These are phyloP conservation scores for Pichia sp. DNA, from an alignment of 1,139 yeast species.

Conservation along the genomic window DNA sequence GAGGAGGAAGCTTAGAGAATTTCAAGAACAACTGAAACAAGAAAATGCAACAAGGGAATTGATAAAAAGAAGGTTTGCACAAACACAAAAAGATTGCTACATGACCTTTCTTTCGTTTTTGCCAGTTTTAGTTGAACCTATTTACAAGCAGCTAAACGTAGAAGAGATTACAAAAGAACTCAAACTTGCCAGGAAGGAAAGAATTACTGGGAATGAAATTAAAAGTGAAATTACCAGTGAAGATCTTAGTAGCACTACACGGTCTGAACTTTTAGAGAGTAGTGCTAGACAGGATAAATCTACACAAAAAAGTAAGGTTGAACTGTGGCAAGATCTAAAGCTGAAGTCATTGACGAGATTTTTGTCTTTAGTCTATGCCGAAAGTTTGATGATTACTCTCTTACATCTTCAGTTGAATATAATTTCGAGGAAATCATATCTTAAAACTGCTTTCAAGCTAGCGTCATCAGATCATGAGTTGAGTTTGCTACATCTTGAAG, in stretches of 20 bases:
- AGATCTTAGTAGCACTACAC: slow-evolving; percentile 21
- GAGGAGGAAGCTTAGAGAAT: slow-evolving; percentile 51
- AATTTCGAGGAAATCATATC: slow-evolving; percentile 76
- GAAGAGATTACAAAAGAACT: slow-evolving; percentile 68
- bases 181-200: slow-evolving; percentile 24
- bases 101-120: slow-evolving; percentile 77
- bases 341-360: slow-evolving; percentile 67
- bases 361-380: slow-evolving; percentile 61
- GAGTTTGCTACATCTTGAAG: slow-evolving; percentile 25
- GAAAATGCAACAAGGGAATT: slow-evolving; percentile 78
- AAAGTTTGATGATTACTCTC: slow-evolving; percentile 62
- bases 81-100: slow-evolving; percentile 87
- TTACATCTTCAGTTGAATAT: slow-evolving; percentile 84
- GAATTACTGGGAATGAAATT: slow-evolving; percentile 1
- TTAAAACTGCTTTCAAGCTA: slow-evolving; percentile 67
- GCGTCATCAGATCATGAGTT: slow-evolving; percentile 37
- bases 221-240: slow-evolving; percentile 23
- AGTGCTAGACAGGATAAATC: background rate
- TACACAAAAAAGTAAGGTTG: slow-evolving; percentile 50
- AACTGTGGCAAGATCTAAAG: slow-evolving; percentile 82
- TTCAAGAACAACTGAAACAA: slow-evolving; percentile 62
- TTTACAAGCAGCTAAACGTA: slow-evolving; percentile 58
- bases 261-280: slow-evolving; percentile 2
- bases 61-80: slow-evolving; percentile 67
- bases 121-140: slow-evolving; percentile 66